These are phyloP conservation scores for Ocimum tenuiflorum DNA, from an alignment of 257 asterid species.

Conservation along the genomic window DNA sequence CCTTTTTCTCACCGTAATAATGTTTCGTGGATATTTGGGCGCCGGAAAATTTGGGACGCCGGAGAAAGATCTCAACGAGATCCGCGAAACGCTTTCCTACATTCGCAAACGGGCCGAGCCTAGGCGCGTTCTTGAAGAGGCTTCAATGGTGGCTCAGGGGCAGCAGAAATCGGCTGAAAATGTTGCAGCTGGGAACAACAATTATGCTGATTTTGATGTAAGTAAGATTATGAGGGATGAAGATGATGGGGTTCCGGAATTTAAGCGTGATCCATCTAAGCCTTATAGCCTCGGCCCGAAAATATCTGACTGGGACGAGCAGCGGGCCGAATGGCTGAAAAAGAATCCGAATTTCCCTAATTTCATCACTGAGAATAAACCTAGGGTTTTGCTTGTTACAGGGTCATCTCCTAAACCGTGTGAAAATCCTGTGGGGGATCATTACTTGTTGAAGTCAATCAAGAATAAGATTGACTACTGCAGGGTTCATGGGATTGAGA, in stretches of 20 bases:
- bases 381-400: conserved; percentile 38
- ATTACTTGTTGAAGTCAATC: conserved; percentile 37
- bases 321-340: conserved; percentile 31
- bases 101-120: conserved; percentile 38
- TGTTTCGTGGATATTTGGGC: conserved; percentile 20
- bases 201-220: conserved; percentile 28
- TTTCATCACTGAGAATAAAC: conserved; percentile 27
- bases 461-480: conserved; percentile 44
- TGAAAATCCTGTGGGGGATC: conserved; percentile 43
- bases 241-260: conserved; percentile 21
- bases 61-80: conserved; percentile 40
- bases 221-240: conserved; percentile 30
- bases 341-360: conserved; percentile 29
- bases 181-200: too few species aligned
- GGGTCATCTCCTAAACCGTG: conserved; percentile 43
- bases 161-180: background rate
- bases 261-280: conserved; percentile 24
- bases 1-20: background rate
- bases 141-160: conserved; percentile 4
- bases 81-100: conserved; percentile 33
- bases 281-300: conserved; percentile 43
- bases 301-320: conserved; percentile 42
- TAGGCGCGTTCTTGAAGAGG: conserved; percentile 33
- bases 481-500: conserved; percentile 36
- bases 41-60: conserved; percentile 49